Evolutionary conservation across 768 basidiomycete species (phyloP), one percentile per base, ranked within the genome.

Genomic region (Strobilomyces dryophilus): DNA sequence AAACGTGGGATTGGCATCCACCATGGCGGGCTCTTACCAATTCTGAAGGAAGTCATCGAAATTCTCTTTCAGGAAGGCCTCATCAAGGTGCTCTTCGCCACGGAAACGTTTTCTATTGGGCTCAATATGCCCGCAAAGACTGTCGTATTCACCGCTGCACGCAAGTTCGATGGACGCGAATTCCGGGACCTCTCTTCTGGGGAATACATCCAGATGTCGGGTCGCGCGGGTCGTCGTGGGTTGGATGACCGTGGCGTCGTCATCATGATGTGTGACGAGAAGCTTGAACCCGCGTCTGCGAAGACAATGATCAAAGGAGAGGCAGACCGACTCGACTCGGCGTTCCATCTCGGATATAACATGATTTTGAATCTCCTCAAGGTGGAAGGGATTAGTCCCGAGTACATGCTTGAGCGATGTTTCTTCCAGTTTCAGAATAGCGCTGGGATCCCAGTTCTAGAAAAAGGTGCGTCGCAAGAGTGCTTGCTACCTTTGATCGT

Each of bases 81-180:
- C 42, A 93, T 98, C 75, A 99, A 99, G 69, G 94, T 93, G 31
- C 81, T 99, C 37, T 99, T 98, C 64, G 97, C 97, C 8, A 99
- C 97, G 0, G 97, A 99, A 73, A 99, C 97, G 0, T 98, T 98
- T 73, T 95, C 95, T 15, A 97, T 97, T 53, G 93, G 92, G 35
- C 77, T 99, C 41, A 99, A 99, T 72, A 99, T 99, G 97, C 97
- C 97, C 11, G 97, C 97, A 17, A 98, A 98, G 76, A 98, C 97
- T 4, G 97, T 99, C 45, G 95, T 99, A 21, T 99, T 99, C 76
- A 97, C 93, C 0, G 81, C 87, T 1, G 87, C 93, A 3, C 85
- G 93, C 60, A 99, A 99, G 73, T 98, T 94, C 62, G 97, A 99
- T 68, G 97, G 97, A 1, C 83, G 82, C 41, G 93, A 95, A 62